phyloP scores from a whole-genome alignment of 257 asterid species.

The Forsythia suspensa region DNA sequence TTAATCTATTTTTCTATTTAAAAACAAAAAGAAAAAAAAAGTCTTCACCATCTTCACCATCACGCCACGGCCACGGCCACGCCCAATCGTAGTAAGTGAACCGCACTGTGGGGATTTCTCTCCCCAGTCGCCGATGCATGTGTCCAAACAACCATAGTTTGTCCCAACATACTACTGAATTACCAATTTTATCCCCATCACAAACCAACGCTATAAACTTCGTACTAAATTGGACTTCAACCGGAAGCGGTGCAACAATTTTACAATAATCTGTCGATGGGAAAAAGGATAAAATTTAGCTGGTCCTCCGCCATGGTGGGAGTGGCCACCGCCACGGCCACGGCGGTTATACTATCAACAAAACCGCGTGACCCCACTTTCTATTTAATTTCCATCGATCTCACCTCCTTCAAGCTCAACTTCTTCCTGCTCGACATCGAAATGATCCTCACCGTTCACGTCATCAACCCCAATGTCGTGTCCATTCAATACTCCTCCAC shows the following conservation, averaged over 20 bases:
- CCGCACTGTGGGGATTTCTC: too few relatives aligned
- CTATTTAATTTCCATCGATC: constrained; percentile 78
- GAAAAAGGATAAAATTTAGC: constrained; percentile 42
- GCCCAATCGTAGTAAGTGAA: too few relatives aligned
- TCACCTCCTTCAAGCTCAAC: constrained; percentile 73
- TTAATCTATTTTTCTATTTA: too few relatives aligned
- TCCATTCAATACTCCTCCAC: constrained; percentile 71
- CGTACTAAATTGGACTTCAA: too few relatives aligned
- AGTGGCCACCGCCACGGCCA: constrained; percentile 68
- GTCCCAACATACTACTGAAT: background rate
- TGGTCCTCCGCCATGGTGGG: constrained; percentile 85
- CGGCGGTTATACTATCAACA: constrained; percentile 39
- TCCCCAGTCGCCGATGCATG: too few relatives aligned
- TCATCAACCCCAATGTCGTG: constrained; percentile 83
- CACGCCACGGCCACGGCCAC: too few relatives aligned
- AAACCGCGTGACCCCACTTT: constrained; percentile 82
- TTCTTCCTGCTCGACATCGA: constrained; percentile 84
- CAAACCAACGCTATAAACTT: background rate
- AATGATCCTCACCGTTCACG: constrained; percentile 77
- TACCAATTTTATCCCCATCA: background rate
- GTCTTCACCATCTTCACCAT: too few relatives aligned
- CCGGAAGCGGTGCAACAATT: background rate
- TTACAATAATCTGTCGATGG: background rate
- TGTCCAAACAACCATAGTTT: background rate
- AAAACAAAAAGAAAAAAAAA: too few relatives aligned